Conservation (phyloP, 2,329 filamentous ascomycete species). For the Capronia americana region DNA sequence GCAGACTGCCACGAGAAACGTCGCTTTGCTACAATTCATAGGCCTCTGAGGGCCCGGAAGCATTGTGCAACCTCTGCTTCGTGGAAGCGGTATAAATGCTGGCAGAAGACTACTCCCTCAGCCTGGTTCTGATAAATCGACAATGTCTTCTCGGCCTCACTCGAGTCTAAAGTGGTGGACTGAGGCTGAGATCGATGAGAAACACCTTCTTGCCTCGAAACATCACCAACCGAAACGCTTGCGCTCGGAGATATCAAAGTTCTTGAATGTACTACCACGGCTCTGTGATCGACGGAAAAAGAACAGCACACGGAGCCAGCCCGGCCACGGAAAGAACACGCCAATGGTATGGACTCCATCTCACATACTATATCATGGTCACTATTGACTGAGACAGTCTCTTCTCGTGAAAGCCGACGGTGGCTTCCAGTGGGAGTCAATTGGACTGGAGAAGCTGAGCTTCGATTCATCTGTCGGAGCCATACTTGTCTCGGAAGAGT, state of each 20-base stretch:
- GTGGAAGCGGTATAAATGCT: background rate
- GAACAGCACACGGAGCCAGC: background rate
- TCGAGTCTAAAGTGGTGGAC: background rate
- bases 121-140: slow-evolving; percentile 7
- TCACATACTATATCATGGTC: background rate
- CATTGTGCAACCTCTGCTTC: background rate
- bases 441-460: background rate
- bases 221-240: background rate
- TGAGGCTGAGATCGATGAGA: slow-evolving; percentile 4
- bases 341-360: background rate
- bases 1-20: background rate
- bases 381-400: background rate
- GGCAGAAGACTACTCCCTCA: background rate
- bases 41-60: background rate
- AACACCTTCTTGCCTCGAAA: background rate
- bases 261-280: background rate
- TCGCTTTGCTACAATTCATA: background rate
- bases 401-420: slow-evolving; percentile 2
- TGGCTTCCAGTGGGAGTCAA: background rate
- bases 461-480: background rate
- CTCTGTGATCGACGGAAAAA: background rate
- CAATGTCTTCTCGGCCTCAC: slow-evolving; percentile 3
- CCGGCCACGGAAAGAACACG: background rate
- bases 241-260: background rate
- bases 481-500: slow-evolving; percentile 1